Conservation (phyloP, 176 grass and related monocot genomes). For the Carex scoparia region DNA sequence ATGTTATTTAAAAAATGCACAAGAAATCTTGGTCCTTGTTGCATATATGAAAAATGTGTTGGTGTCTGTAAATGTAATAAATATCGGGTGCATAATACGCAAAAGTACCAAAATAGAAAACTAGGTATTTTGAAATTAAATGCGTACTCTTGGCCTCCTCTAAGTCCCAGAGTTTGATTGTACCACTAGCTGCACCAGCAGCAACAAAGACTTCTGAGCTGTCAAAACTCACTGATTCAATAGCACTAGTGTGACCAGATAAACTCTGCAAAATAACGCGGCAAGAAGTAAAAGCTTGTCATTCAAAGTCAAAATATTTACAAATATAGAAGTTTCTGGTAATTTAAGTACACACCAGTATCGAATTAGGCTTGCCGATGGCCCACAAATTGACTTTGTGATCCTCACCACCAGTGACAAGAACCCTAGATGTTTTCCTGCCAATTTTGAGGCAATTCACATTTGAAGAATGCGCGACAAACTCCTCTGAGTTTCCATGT, state of each 20-base stretch:
- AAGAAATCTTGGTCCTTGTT: background rate
- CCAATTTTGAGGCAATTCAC: constrained; percentile 99
- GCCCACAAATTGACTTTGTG: constrained; percentile 95
- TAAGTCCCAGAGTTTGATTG: constrained; percentile 89
- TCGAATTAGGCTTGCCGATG: constrained; percentile 95
- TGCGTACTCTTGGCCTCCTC: constrained; percentile 87
- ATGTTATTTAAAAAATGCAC: background rate
- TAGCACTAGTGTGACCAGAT: constrained; percentile 82
- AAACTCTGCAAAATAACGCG: constrained; percentile 54
- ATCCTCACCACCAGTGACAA: constrained; percentile 91
- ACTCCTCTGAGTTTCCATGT: constrained; percentile 67
- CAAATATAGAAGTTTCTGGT: background rate
- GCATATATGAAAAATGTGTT: background rate
- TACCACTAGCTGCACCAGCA: constrained; percentile 91
- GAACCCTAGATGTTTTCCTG: constrained; percentile 84
- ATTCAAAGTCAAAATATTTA: constrained; percentile 9
- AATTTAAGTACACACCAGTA: constrained; percentile 48
- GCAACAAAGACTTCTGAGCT: constrained; percentile 83
- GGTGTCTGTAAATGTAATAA: background rate
- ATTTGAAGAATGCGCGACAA: constrained; percentile 95
- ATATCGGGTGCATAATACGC: background rate
- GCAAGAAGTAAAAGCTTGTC: constrained; percentile 11
- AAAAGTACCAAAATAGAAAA: background rate
- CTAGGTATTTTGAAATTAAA: background rate
- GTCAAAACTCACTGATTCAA: constrained; percentile 89